Evolutionary conservation across 1,139 yeast species (phyloP).

Genomic region (Candida sp.): DNA sequence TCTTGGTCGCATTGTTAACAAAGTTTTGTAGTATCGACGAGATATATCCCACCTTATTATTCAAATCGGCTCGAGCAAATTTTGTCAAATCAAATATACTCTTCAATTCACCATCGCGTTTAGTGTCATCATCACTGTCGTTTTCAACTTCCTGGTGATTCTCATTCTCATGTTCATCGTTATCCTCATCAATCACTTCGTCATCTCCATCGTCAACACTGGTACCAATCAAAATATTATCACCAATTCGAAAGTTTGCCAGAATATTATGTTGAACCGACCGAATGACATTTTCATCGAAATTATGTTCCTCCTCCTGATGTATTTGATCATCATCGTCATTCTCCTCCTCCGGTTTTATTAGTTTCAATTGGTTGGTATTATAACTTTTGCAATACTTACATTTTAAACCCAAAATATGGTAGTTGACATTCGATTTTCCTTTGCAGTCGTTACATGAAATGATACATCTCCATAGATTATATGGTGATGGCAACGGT

Average conservation of each 20-base stretch:
- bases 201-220: conserved; percentile 20
- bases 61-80: conserved; percentile 20
- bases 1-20: conserved; percentile 26
- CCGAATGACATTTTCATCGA: conserved; percentile 21
- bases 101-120: conserved; percentile 14
- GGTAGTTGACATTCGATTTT: conserved; percentile 72
- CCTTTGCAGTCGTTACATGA: conserved; percentile 91
- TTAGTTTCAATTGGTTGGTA: conserved; percentile 67
- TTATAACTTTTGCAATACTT: conserved; percentile 84
- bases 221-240: conserved; percentile 6
- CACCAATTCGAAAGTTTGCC: conserved; percentile 35
- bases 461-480: conserved; percentile 70
- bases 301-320: conserved; percentile 6
- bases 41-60: conserved; percentile 23
- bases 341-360: conserved; percentile 52
- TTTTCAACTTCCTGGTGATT: conserved; percentile 12
- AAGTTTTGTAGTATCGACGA: conserved; percentile 39
- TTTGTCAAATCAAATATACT: conserved; percentile 26
- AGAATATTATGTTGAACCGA: conserved; percentile 34
- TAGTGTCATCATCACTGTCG: conserved; percentile 15
- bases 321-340: conserved; percentile 20
- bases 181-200: conserved; percentile 9
- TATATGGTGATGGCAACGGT: conserved; percentile 78
- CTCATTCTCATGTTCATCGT: conserved; percentile 10
- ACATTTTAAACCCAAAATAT: conserved; percentile 84